Evolutionary conservation across 2,329 filamentous ascomycete genomes (phyloP).

Genomic region (Xylaria digitata): DNA sequence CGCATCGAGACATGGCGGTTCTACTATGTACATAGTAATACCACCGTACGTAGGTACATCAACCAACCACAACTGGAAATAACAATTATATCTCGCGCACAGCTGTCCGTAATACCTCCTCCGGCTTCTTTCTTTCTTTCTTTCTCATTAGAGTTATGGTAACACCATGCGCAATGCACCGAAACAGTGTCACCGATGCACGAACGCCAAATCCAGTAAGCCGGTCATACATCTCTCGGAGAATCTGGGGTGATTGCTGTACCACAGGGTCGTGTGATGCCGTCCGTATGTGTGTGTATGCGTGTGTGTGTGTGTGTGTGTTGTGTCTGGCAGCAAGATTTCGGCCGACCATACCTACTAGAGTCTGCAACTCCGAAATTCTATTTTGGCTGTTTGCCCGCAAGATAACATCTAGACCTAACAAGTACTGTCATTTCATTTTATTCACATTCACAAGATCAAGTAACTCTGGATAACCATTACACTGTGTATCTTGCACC

Average conservation of each 20-base stretch:
- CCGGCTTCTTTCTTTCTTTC: neutral
- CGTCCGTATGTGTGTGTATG: too few relatives aligned
- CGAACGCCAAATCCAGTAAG: neutral
- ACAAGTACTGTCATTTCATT: too few relatives aligned
- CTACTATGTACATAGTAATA: too few relatives aligned
- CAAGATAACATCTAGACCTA: constrained; percentile 4
- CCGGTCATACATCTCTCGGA: neutral
- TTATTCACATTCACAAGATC: neutral
- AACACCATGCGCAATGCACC: neutral
- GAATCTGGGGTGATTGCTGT: neutral
- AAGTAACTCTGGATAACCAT: too few relatives aligned
- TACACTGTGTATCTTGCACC: neutral
- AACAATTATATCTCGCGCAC: too few relatives aligned
- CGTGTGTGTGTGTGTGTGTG: too few relatives aligned
- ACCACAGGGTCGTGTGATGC: too few relatives aligned
- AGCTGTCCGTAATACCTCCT: too few relatives aligned
- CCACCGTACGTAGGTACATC: neutral
- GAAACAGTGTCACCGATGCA: constrained; percentile 14
- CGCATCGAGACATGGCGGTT: neutral
- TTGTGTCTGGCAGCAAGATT: too few relatives aligned
- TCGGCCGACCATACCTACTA: too few relatives aligned
- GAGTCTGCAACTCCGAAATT: too few relatives aligned
- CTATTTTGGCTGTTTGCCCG: constrained; percentile 18
- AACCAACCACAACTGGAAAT: too few relatives aligned
- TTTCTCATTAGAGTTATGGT: neutral